phyloP scores from a whole-genome alignment of 2,329 filamentous ascomycete species.

The Thermochaetoides dissita region DNA sequence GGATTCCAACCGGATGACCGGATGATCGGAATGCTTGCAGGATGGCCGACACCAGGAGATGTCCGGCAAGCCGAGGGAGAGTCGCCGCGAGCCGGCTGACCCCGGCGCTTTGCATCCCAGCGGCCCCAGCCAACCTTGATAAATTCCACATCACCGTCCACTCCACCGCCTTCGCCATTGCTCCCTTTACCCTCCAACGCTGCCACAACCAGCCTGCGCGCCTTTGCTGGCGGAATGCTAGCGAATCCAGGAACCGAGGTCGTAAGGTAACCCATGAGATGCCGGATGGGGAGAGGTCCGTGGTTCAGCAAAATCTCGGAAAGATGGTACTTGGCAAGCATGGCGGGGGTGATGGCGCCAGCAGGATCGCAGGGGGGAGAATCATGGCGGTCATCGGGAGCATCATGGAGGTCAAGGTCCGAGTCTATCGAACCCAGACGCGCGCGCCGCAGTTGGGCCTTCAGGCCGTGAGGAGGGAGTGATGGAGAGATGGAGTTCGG shows the following conservation, averaged over 20 bases:
- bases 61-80: constrained; percentile 21
- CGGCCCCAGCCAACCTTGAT: constrained; percentile 96
- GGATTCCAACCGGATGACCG: constrained; percentile 28
- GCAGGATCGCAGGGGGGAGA: constrained; percentile 52
- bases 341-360: constrained; percentile 67
- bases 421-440: constrained; percentile 59
- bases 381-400: constrained; percentile 28
- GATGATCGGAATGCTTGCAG: constrained; percentile 43
- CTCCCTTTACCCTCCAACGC: constrained; percentile 67
- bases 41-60: constrained; percentile 28
- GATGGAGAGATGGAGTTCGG: constrained; percentile 90
- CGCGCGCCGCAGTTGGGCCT: constrained; percentile 49
- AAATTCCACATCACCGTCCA: constrained; percentile 63
- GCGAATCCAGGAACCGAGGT: constrained; percentile 88
- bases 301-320: constrained; percentile 81
- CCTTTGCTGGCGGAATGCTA: constrained; percentile 75
- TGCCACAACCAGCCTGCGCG: constrained; percentile 79
- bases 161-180: constrained; percentile 43
- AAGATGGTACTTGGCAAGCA: constrained; percentile 81
- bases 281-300: constrained; percentile 82
- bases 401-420: constrained; percentile 73
- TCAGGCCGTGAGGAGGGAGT: constrained; percentile 67
- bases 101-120: constrained; percentile 74
- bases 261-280: constrained; percentile 89
- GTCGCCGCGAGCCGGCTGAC: constrained; percentile 37